Evolutionary conservation across 768 basidiomycete genomes (phyloP).

Genomic region (Lactarius vividus): DNA sequence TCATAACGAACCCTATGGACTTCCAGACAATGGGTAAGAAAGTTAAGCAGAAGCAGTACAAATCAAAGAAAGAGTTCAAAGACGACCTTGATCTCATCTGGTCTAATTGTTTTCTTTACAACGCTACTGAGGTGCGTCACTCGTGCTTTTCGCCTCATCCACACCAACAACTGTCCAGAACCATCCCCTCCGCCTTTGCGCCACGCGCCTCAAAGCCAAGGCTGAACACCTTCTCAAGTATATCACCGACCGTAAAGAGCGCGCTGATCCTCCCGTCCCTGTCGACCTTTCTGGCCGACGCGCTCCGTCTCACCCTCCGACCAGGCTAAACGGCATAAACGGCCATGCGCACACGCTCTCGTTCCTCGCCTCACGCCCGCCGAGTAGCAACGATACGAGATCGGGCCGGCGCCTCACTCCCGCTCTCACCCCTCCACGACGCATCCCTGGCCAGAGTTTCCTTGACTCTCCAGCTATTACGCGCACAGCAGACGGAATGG

Average conservation of each 20-base stretch:
- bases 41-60: constrained; percentile 89
- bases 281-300: constrained; percentile 34
- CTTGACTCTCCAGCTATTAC: constrained; percentile 64
- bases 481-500: constrained; percentile 76
- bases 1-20: constrained; percentile 95
- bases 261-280: constrained; percentile 68
- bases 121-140: constrained; percentile 78
- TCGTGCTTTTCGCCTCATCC: background rate
- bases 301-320: constrained; percentile 36
- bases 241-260: constrained; percentile 85
- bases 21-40: constrained; percentile 89
- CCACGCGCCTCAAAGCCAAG: constrained; percentile 76
- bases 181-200: constrained; percentile 85
- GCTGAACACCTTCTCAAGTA: constrained; percentile 84
- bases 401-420: constrained; percentile 19
- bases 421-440: constrained; percentile 31
- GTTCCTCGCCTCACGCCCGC: constrained; percentile 37
- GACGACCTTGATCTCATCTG: constrained; percentile 96
- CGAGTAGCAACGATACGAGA: constrained; percentile 28
- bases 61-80: constrained; percentile 90
- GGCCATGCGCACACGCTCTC: constrained; percentile 44
- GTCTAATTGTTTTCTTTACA: constrained; percentile 93
- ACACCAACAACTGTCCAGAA: constrained; percentile 45
- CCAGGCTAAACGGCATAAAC: constrained; percentile 39
- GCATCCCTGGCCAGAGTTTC: constrained; percentile 49